A percentile compares a stretch with the other conserved stretches of the same genome.
phyloP scores from a whole-genome alignment of 2,329 filamentous ascomycete genomes.

The Teratosphaeria pseudoeucalypti region DNA sequence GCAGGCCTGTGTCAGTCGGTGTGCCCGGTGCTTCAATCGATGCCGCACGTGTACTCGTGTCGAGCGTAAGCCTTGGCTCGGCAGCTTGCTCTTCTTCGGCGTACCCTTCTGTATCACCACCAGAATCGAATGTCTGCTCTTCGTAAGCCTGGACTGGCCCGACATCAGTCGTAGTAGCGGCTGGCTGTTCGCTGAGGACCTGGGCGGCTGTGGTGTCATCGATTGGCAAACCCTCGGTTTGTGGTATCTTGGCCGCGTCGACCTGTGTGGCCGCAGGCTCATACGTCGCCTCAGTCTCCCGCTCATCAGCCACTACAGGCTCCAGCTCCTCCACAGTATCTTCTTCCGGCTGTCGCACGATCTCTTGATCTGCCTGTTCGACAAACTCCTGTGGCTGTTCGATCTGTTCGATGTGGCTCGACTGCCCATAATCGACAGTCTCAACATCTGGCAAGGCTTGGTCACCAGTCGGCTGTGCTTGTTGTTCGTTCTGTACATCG shows the following conservation, averaged over 20 bases:
- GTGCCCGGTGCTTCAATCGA: conserved; percentile 19
- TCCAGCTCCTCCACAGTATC: conserved; percentile 1
- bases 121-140: neutral
- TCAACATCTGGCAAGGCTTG: conserved; percentile 3
- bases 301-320: neutral
- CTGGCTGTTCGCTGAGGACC: neutral
- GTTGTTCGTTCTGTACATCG: conserved; percentile 4
- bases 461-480: conserved; percentile 2
- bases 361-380: conserved; percentile 9
- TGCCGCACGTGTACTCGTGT: conserved; percentile 1
- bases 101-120: neutral
- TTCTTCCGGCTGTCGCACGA: conserved; percentile 8
- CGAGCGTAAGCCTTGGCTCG: neutral
- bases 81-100: neutral
- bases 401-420: neutral
- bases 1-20: conserved; percentile 27
- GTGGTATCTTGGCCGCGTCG: neutral
- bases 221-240: neutral
- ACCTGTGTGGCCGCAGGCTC: neutral
- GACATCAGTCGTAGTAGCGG: neutral
- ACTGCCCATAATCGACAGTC: conserved; percentile 2
- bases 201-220: neutral
- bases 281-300: neutral
- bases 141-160: too few relatives aligned
- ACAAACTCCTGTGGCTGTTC: neutral